Evolutionary conservation across 495 filamentous ascomycete genomes (phyloP), one percentile per base, ranked within the genome.

Genomic region (Collariella sp.): DNA sequence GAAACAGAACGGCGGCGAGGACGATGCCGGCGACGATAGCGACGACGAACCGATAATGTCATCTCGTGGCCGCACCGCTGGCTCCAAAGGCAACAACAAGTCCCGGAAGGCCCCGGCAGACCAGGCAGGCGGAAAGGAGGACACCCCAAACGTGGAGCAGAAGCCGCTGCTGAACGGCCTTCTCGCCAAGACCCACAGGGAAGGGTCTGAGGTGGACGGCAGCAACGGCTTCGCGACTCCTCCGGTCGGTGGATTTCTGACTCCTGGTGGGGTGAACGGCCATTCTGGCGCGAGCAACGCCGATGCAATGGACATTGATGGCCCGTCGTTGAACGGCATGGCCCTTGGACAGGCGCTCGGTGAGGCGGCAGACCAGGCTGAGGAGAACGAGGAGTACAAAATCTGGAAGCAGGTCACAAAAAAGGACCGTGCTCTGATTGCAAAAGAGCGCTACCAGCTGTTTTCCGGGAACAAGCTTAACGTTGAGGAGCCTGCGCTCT

Each of bases 41-140:
- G 94, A 97, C 57, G 93, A 99, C 66, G 94, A 97, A 68, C 93
- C 94, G 20, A 95, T 97, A 67, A 95, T 96, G 87, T 91, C 93
- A 38, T 94, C 93, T 46, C 81, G 94, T 54, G 94, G 93, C 47
- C 84, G 94, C 26, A 95, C 89, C 63, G 88, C 90, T 15, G 89
- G 89, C 23, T 83, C 84, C 16, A 84, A 78, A 34, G 81, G 84
- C 3, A 84, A 83, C 57, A 86, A 82, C 60, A 89, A 87, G 52
- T 83, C 87, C 1, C 85, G 89, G 61, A 98, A 96, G 63, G 77
- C 83, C 18, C 84, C 79, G 24, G 76, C 82, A 20, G 79, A 83
- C 42, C 83, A 87, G 50, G 87, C 89, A 67, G 91, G 96, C 65
- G 83, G 80, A 23, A 88, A 52, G n/a, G 93, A 96, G 67, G 83